Conservation (phyloP, 2,329 filamentous ascomycete genomes). For the Apiospora koreana region DNA sequence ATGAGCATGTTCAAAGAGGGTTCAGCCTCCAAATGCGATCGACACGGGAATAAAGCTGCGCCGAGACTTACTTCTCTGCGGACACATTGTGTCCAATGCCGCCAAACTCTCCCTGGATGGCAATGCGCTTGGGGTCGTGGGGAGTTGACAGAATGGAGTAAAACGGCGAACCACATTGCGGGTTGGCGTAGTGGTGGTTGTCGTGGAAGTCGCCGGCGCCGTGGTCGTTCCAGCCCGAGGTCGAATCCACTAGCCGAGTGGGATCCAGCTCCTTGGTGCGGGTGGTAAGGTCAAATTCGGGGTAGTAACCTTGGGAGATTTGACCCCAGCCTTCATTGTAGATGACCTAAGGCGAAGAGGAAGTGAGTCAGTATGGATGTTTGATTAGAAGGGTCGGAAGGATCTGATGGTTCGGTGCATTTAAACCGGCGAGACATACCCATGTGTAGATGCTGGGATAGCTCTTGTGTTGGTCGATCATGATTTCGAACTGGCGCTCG, state of each 20-base stretch:
- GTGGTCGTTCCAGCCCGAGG: slow-evolving; percentile 68
- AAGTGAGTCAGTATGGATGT: background rate
- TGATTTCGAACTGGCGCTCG: slow-evolving; percentile 55
- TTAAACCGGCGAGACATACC: slow-evolving; percentile 38
- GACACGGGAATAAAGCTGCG: too few species aligned
- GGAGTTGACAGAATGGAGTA: slow-evolving; percentile 59
- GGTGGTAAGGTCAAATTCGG: slow-evolving; percentile 58
- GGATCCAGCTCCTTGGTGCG: slow-evolving; percentile 60
- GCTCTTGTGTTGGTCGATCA: slow-evolving; percentile 64
- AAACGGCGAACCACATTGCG: slow-evolving; percentile 71
- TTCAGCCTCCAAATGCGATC: too few species aligned
- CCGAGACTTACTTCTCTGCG: slow-evolving; percentile 50
- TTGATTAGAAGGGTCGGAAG: background rate
- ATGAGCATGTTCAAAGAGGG: background rate
- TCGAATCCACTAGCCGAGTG: slow-evolving; percentile 63
- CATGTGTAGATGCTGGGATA: slow-evolving; percentile 67
- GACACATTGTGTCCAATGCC: slow-evolving; percentile 68
- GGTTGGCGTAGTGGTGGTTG: slow-evolving; percentile 72
- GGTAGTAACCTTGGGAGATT: slow-evolving; percentile 45
- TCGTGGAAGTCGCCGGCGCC: slow-evolving; percentile 67
- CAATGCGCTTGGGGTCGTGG: slow-evolving; percentile 61
- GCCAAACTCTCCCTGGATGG: slow-evolving; percentile 71
- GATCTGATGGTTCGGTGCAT: too few species aligned
- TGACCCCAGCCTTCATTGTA: slow-evolving; percentile 77
- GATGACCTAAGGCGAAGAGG: slow-evolving; percentile 48